phyloP scores from a whole-genome alignment of 352 stramenopile genomes.

The Globisporangium paddicum region DNA sequence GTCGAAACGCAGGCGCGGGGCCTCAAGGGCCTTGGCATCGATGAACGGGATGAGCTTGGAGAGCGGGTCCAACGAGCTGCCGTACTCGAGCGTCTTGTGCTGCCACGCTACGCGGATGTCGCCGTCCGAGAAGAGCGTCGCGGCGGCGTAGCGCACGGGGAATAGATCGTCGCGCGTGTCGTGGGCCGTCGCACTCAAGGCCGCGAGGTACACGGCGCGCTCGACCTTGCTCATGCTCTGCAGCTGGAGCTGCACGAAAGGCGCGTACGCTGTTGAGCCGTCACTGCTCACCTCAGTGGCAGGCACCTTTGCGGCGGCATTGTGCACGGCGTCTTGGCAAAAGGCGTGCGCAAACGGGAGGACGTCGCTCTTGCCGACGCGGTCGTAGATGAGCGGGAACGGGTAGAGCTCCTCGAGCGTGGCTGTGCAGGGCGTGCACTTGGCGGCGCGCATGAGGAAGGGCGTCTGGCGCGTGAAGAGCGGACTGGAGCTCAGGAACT shows the following conservation, averaged over 20 bases:
- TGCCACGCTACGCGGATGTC: slow-evolving; percentile 39
- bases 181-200: slow-evolving; percentile 24
- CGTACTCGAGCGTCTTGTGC: slow-evolving; percentile 66
- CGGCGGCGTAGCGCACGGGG: slow-evolving; percentile 76
- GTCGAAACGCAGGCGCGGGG: background rate
- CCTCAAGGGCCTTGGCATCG: slow-evolving; percentile 24
- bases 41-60: slow-evolving; percentile 62
- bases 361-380: slow-evolving; percentile 44
- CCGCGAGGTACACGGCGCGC: slow-evolving; percentile 33
- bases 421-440: slow-evolving; percentile 46
- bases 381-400: slow-evolving; percentile 78
- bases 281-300: background rate
- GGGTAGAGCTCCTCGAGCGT: slow-evolving; percentile 79
- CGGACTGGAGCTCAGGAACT: slow-evolving; percentile 81
- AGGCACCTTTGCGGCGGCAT: background rate
- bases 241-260: slow-evolving; percentile 32
- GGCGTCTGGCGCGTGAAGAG: slow-evolving; percentile 44
- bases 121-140: slow-evolving; percentile 70
- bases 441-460: slow-evolving; percentile 53
- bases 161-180: slow-evolving; percentile 62
- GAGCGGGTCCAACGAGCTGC: slow-evolving; percentile 50
- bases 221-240: slow-evolving; percentile 19
- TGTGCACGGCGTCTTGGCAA: slow-evolving; percentile 9
- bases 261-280: slow-evolving; percentile 1
- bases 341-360: slow-evolving; percentile 35